Evolutionary conservation across 2,329 filamentous ascomycete genomes (phyloP).

Genomic region (Raffaelea deltoideospora): DNA sequence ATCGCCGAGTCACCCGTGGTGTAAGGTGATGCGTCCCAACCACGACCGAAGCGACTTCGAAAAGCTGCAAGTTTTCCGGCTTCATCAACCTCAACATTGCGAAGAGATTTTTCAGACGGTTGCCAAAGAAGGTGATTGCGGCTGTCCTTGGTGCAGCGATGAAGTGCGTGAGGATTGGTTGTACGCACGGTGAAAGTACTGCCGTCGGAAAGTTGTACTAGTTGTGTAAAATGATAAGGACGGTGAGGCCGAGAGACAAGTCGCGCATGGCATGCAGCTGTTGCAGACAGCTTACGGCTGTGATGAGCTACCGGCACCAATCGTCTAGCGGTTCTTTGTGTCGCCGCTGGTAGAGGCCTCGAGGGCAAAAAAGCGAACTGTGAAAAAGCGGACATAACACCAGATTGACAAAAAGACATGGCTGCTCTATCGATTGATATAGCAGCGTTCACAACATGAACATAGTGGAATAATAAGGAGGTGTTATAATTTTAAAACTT

Average conservation of each 20-base stretch:
- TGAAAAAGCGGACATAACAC: too few species aligned
- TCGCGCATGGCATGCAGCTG: slow-evolving; percentile 55
- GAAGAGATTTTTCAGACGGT: slow-evolving; percentile 61
- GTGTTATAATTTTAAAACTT: too few species aligned
- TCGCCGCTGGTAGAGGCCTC: too few species aligned
- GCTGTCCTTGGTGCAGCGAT: slow-evolving; percentile 59
- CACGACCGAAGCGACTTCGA: slow-evolving; percentile 65
- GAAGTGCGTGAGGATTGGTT: slow-evolving; percentile 50
- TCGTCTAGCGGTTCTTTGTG: too few species aligned
- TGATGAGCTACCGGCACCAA: too few species aligned
- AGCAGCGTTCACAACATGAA: too few species aligned
- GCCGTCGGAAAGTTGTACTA: slow-evolving; percentile 84
- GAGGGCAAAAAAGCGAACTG: too few species aligned
- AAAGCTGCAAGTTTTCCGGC: slow-evolving; percentile 81
- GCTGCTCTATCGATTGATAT: too few species aligned
- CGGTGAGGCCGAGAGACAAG: slow-evolving; percentile 78
- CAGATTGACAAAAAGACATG: too few species aligned
- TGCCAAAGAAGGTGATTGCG: slow-evolving; percentile 89
- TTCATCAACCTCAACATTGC: slow-evolving; percentile 89
- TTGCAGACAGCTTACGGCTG: slow-evolving; percentile 8
- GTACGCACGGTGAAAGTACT: slow-evolving; percentile 69
- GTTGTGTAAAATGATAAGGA: slow-evolving; percentile 94
- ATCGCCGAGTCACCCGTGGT: too few species aligned
- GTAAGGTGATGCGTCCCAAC: slow-evolving; percentile 51
- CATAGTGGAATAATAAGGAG: too few species aligned